phyloP scores from a whole-genome alignment of 345 rosid species.

The Rhodamnia rubescens region DNA sequence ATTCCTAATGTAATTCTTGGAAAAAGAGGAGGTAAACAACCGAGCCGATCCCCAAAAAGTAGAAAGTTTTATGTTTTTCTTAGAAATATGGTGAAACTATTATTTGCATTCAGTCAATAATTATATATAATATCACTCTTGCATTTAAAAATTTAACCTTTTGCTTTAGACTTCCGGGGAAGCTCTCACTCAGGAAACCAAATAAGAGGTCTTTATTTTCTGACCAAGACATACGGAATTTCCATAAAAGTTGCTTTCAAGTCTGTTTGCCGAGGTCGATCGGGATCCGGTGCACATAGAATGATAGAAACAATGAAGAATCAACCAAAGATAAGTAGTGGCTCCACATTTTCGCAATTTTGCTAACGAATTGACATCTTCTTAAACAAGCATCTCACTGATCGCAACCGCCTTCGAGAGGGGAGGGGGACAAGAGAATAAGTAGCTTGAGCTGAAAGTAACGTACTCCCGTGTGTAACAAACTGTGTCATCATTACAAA shows the following conservation, averaged over 20 bases:
- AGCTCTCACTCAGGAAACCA: neutral
- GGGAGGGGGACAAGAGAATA: neutral
- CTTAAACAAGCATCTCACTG: neutral
- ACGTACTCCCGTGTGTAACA: neutral
- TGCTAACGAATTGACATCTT: neutral
- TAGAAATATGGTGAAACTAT: neutral
- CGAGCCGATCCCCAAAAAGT: neutral
- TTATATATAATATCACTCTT: neutral
- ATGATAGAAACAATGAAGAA: neutral
- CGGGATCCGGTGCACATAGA: neutral
- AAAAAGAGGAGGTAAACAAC: neutral
- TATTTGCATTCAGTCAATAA: neutral
- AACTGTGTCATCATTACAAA: neutral
- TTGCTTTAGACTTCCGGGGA: neutral
- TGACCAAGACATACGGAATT: neutral
- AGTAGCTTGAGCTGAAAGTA: neutral
- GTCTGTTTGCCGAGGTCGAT: neutral
- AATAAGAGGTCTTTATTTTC: neutral
- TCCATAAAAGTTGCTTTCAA: neutral
- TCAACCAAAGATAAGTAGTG: neutral
- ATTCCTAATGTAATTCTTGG: neutral
- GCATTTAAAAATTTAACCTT: neutral
- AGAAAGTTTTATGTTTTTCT: neutral
- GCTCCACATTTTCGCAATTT: neutral
- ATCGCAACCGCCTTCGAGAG: neutral